Percentiles rank a stretch among this genome's conserved stretches.
phyloP scores from a whole-genome alignment of 371 early-diverging fungal species.

The Lichtheimia ornata region DNA sequence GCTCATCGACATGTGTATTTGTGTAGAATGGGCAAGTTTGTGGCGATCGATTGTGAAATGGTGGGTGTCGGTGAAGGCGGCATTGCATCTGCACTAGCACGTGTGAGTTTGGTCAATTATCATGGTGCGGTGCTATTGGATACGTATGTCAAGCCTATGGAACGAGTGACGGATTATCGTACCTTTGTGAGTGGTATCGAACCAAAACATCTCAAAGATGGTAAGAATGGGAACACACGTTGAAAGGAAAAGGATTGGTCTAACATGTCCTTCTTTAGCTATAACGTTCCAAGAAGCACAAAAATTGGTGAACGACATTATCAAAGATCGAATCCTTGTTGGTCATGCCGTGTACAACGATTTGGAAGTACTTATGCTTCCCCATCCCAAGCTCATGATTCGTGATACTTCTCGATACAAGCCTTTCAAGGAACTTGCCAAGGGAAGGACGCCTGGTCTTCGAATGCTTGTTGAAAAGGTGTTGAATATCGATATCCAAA shows the following conservation, averaged over 20 bases:
- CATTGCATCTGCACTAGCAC: constrained; percentile 77
- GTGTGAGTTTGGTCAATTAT: constrained; percentile 93
- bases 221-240: constrained; percentile 21
- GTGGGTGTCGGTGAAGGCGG: constrained; percentile 94
- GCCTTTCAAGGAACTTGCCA: constrained; percentile 69
- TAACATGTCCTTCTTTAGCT: constrained; percentile 30
- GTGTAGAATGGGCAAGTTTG: constrained; percentile 70
- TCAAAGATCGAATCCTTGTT: constrained; percentile 83
- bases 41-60: constrained; percentile 99
- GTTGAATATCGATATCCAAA: constrained; percentile 81
- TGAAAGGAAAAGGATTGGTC: neutral
- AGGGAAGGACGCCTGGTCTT: constrained; percentile 74
- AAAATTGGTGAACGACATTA: constrained; percentile 70
- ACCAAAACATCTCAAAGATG: constrained; percentile 67
- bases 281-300: constrained; percentile 78
- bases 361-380: constrained; percentile 73
- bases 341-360: constrained; percentile 94
- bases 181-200: constrained; percentile 93
- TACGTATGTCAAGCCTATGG: constrained; percentile 79
- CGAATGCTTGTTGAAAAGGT: constrained; percentile 74
- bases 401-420: constrained; percentile 86
- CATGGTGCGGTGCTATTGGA: constrained; percentile 88
- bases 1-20: neutral
- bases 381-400: constrained; percentile 76
- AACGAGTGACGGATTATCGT: constrained; percentile 90